Base-by-base conservation (phyloP, 106 monocot genomes). In the Platanthera guangdongensis region DNA sequence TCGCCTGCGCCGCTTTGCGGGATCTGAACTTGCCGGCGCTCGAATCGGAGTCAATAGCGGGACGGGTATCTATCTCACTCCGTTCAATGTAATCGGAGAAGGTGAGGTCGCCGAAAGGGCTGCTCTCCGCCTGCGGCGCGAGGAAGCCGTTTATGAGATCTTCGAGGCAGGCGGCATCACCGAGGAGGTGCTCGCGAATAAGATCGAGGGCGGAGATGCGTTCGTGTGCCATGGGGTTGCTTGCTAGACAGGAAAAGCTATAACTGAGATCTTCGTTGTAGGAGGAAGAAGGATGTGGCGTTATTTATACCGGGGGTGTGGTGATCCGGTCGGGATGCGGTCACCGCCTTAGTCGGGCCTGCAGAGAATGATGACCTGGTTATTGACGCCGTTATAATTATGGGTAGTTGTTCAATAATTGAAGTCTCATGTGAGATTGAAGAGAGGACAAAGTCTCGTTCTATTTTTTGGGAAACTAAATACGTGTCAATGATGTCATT, bases 151-250 rank as follows among this genome's bases (percentile, higher is more conserved):
- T 11, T 57, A 55, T 25, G 52, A 32, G 13, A 22, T 65, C 80
- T 8, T 71, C 72, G 71, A 50, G 14, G 22, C 32, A 19, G 22
- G 47, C 15, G 51, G 51, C 47, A 47, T 32, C 25, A 8, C 76
- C 84, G 68, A 83, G 81, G 77, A 83, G 83, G 71, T 83, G 59
- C 5, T 83, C 75, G 64, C 71, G 74, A 57, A 83, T 77, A 54
- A 80, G 76, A n/a, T 83, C 83, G 69, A 87, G 78, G 9, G 67
- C 51, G 46, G 73, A 62, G 75, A 50, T 5, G 50, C 47, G 51
- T 62, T 63, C 52, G 57, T 5, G 9, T 13, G 53, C 52, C 70
- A 71, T 71, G 39, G 68, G 5, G 0, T 10, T 2, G 4, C 45
- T 32, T 45, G 68, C 45, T 12, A 68, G 25, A 22, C 6, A 9